Base-by-base conservation (phyloP, 2,329 filamentous ascomycete species). In the Colletotrichum echinochloae region DNA sequence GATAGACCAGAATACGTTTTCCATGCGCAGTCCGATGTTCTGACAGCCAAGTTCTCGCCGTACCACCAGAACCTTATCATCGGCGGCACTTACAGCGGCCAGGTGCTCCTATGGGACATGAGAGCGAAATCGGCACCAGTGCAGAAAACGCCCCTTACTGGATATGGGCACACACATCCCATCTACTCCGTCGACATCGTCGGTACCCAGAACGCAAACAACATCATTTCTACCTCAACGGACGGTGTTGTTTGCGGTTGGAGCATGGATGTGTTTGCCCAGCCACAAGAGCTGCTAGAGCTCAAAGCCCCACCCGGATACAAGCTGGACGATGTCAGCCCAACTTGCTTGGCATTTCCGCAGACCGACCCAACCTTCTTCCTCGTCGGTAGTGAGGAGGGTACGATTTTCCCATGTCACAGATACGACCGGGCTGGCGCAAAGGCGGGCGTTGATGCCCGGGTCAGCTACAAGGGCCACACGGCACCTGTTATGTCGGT, bases 191-290 rank as follows among this genome's bases (percentile, higher is more conserved):
- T 99, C 67, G 93, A 96, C 73, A 97, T 99, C 65, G 94, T 99
- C 60, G 96, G 96, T 73, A 99, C 97, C 0, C 96, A 98, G 78
- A 99, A 99, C 79, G 96, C 96, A 70, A 97, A 98, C 84, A 99
- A 98, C 81, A 97, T 99, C 79, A 93, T 99, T 76, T 98, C 95
- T 41, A 95, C 94, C 79, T 98, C 94, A 1, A 99, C 96, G 0
- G 96, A 99, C 78, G 96, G 96, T 65, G 94, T 97, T 12, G 94
- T 98, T 51, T 99, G 96, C 80, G 94, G 95, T 57, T 99, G 96
- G 96, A 95, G 93, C 65, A 94, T 98, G 73, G 97, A 99, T 80
- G 98, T 99, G 90, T 92, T 99, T 71, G 94, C 95, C 1, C 94
- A 98, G 80, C 96, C 96, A 0, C 95, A 98, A 81, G 96, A 99